Evolutionary conservation across 495 filamentous ascomycete species (phyloP), one percentile per base, ranked within the genome.

Genomic region (Neurospora africana): DNA sequence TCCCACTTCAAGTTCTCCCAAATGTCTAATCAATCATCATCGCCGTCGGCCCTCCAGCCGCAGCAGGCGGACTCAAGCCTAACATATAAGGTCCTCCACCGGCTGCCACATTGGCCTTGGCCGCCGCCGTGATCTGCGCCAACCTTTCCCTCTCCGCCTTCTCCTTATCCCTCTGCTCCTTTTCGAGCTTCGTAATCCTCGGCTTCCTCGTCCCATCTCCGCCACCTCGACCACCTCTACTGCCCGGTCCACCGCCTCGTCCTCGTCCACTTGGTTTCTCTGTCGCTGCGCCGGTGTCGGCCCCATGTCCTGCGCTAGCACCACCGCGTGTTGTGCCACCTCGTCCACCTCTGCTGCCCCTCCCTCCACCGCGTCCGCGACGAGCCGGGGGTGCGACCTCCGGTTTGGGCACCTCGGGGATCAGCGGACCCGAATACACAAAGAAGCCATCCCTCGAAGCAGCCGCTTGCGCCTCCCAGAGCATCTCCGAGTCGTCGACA

Each of bases 381-480:
- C 91, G 92, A 68, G 91, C 89, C 23, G 89, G 90, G 19, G 91
- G 92, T 58, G 89, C 89, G 70, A 78, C 79, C 67, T 89, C 88
- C n/a, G 94, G 89, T 82, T 97, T 95, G 82, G 96, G 92, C 7
- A 91, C 92, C 81, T 95, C 93, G 19, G 91, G 91, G 15, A 97
- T 86, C 73, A 97, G 82, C 38, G 94, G 93, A 53, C 94, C 92
- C 75, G 90, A 91, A 79, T 95, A 94, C 27, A 95, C 92, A 76
- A 94, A 95, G 82, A 94, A 95, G 5, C 93, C 91, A 82, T 98
- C 96, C 75, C 94, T 92, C 71, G 92, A 95, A 27, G 94, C 93
- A 21, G 94, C 93, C 27, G 95, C 95, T 79, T 95, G 92, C 80
- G 97, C 93, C 82, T 98, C 93, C 93, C 94, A 99, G 9, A 95